phyloP scores from a whole-genome alignment of 2,329 filamentous ascomycete genomes.

The Botrytis hyacinthi region DNA sequence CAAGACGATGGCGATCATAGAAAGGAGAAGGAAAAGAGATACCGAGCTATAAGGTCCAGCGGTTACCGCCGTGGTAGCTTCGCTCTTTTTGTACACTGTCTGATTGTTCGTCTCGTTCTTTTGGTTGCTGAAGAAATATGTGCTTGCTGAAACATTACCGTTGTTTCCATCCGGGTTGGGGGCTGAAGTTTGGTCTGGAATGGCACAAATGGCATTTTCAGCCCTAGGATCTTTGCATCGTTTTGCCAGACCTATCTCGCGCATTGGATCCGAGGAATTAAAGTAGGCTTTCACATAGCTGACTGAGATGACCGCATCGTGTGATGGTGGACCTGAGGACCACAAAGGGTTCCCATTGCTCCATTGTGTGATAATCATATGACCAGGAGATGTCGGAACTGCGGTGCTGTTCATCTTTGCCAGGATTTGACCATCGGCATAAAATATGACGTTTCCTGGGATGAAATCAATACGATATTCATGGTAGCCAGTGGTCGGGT shows the following conservation, averaged over 20 bases:
- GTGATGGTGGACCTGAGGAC: slow-evolving; percentile 66
- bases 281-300: slow-evolving; percentile 77
- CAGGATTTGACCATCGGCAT: slow-evolving; percentile 60
- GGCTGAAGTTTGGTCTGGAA: slow-evolving; percentile 47
- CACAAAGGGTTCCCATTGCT: slow-evolving; percentile 71
- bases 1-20: neutral
- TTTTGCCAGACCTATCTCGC: slow-evolving; percentile 41
- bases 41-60: neutral
- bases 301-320: slow-evolving; percentile 62
- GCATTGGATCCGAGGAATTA: slow-evolving; percentile 57
- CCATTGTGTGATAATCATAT: slow-evolving; percentile 72
- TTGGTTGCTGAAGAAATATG: slow-evolving; percentile 51
- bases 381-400: slow-evolving; percentile 60
- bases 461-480: slow-evolving; percentile 80
- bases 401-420: slow-evolving; percentile 54
- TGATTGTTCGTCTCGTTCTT: slow-evolving; percentile 50
- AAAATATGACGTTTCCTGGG: slow-evolving; percentile 62
- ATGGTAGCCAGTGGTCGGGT: slow-evolving; percentile 64
- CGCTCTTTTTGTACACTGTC: slow-evolving; percentile 41
- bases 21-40: slow-evolving; percentile 5
- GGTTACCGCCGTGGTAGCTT: neutral
- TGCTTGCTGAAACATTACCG: slow-evolving; percentile 37
- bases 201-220: slow-evolving; percentile 46
- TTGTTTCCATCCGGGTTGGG: slow-evolving; percentile 34
- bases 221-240: slow-evolving; percentile 45